A percentile compares a stretch with the other conserved stretches of the same genome.
Conservation (phyloP, 495 filamentous ascomycete species). For the Lasiosphaeris hirsuta region DNA sequence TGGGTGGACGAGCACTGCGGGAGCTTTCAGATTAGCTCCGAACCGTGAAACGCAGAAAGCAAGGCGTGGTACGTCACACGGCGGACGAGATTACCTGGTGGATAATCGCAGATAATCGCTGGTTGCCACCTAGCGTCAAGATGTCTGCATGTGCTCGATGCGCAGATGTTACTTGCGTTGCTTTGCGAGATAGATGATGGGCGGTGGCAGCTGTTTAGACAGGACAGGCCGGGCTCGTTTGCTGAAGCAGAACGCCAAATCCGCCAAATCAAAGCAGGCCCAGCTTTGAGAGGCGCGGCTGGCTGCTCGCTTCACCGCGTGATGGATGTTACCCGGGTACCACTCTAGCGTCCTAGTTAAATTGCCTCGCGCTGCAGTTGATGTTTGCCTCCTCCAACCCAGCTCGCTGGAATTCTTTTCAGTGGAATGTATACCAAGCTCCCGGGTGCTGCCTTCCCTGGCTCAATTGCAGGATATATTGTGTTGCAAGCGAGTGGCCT, state of each 20-base stretch:
- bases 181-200: slow-evolving; percentile 1
- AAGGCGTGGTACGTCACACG: not conserved
- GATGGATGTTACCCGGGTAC: not conserved
- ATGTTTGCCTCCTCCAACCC: not conserved
- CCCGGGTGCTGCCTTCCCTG: not conserved
- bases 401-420: not conserved
- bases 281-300: slow-evolving; percentile 13
- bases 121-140: not conserved
- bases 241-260: not conserved
- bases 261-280: slow-evolving; percentile 6
- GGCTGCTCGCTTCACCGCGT: not conserved
- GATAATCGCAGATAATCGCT: not conserved
- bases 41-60: not conserved
- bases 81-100: not conserved
- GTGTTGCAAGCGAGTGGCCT: not conserved
- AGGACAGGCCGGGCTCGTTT: slow-evolving; percentile 1
- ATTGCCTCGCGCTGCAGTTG: not conserved
- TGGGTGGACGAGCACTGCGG: not conserved
- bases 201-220: slow-evolving; percentile 9
- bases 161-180: slow-evolving; percentile 1
- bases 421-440: no score
- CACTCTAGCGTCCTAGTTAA: slow-evolving; percentile 1
- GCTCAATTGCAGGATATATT: not conserved
- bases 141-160: not conserved
- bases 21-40: slow-evolving; percentile 6